Base-by-base conservation (phyloP, 192 early-diverging fungal genomes). In the Kickxella alabastrina region DNA sequence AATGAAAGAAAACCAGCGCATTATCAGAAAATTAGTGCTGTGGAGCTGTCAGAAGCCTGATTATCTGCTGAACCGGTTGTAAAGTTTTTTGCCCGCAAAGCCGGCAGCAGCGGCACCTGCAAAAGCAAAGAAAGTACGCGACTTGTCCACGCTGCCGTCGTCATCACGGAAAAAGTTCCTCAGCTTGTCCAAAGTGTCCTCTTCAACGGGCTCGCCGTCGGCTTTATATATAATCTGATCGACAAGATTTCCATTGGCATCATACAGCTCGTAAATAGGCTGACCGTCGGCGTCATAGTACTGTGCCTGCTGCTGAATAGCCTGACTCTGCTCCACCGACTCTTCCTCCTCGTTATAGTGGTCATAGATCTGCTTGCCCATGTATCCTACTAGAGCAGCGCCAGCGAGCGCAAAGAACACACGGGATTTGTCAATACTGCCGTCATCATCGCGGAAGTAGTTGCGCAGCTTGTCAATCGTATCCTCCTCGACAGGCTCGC, bases 121-220 rank as follows among this genome's bases (percentile, higher is more conserved):
- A 2, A 53, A 49, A 36, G 59, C 49, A 41, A 69, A 18, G 26
- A 49, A 44, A 10, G 57, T 29, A 12, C 41, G 58, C 29, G 65
- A 57, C 53, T 68, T 68, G 58, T 56, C 43, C 13, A 57, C 22
- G 14, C 34, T 25, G 45, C 59, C 65, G 12, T 68, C 65, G n/a
- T 61, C 58, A 27, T 61, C 37, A 13, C 24, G 40, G 31, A 57
- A 68, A 38, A 59, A 65, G 17, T 51, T 28, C 51, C 54, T 49
- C 38, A 54, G 7, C n/a, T 18, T 15, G 39, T 15, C n/a, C 39
- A 40, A 17, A 40, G 18, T 17, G 3, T 17, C 18, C 7, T 7
- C n/a, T 1, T 40, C 39, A 18, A 3, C 17, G 18, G 13, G n/a
- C 13, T 21, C 7, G 18, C 39, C 39, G 1, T 4, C 18, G 6